A percentile compares a stretch with the other conserved stretches of the same genome.
Evolutionary conservation across 805 yeast species (phyloP).

Genomic region (Candida argentea): DNA sequence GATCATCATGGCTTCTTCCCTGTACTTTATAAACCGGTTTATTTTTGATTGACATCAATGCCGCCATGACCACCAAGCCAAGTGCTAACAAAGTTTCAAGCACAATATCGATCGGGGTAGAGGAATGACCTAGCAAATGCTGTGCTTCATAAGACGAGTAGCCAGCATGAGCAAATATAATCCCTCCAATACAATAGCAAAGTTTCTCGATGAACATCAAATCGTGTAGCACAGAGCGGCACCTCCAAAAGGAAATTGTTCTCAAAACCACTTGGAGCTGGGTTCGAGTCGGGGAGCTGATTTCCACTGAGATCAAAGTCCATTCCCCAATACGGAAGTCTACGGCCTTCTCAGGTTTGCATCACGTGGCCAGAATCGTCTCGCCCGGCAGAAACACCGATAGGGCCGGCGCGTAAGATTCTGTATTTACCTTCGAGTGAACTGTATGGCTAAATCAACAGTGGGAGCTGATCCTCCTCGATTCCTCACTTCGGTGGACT

Average conservation of each 20-base stretch:
- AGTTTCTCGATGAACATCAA: no score
- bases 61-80: slow-evolving; percentile 28
- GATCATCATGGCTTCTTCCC: slow-evolving; percentile 2
- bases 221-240: no score
- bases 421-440: no score
- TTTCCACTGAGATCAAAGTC: no score
- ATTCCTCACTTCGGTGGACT: slow-evolving; percentile 32
- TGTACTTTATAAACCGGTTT: slow-evolving; percentile 4
- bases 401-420: no score
- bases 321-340: no score
- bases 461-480: slow-evolving; percentile 1
- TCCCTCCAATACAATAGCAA: slow-evolving; percentile 5
- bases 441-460: no score
- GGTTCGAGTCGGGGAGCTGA: no score
- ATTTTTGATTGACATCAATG: slow-evolving; percentile 22
- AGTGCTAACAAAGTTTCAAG: slow-evolving; percentile 44
- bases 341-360: background rate
- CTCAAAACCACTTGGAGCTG: no score
- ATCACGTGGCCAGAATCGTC: background rate
- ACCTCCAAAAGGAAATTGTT: no score
- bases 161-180: slow-evolving; percentile 36
- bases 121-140: slow-evolving; percentile 20
- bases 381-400: background rate
- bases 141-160: slow-evolving; percentile 46
- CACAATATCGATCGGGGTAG: slow-evolving; percentile 34